A percentile compares a stretch with the other conserved stretches of the same genome.
phyloP scores from a whole-genome alignment of 2,329 filamentous ascomycete genomes.

The Onygenales sp. region DNA sequence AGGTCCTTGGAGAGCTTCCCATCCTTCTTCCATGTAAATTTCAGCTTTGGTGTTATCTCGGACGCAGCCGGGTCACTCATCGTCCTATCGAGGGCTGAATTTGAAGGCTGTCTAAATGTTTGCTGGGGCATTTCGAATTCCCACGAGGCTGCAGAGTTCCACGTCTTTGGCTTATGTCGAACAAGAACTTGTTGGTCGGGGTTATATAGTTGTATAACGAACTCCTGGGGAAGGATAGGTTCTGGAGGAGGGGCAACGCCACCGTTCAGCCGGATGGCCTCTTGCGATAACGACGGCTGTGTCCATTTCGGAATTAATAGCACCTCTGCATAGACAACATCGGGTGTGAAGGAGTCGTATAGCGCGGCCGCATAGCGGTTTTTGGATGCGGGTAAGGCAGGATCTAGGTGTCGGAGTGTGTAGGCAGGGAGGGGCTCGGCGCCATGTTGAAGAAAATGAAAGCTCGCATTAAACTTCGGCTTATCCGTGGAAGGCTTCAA shows the following conservation, averaged over 20 bases:
- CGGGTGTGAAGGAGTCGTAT: slow-evolving; percentile 69
- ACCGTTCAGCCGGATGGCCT: slow-evolving; percentile 63
- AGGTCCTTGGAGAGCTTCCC: slow-evolving; percentile 78
- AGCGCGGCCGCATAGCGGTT: slow-evolving; percentile 83
- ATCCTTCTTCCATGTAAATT: slow-evolving; percentile 85
- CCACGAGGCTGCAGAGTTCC: slow-evolving; percentile 73
- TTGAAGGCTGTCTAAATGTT: slow-evolving; percentile 71
- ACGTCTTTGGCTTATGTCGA: slow-evolving; percentile 59
- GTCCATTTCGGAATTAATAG: slow-evolving; percentile 77
- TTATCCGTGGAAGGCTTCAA: slow-evolving; percentile 44
- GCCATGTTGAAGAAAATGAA: slow-evolving; percentile 56
- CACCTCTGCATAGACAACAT: slow-evolving; percentile 80
- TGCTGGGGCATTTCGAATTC: slow-evolving; percentile 87
- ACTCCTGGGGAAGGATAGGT: slow-evolving; percentile 66
- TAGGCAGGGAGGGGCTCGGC: slow-evolving; percentile 73
- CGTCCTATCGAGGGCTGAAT: slow-evolving; percentile 66
- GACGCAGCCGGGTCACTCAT: slow-evolving; percentile 50
- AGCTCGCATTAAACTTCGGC: slow-evolving; percentile 28
- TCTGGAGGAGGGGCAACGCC: slow-evolving; percentile 56
- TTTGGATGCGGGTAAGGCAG: slow-evolving; percentile 56
- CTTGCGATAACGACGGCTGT: slow-evolving; percentile 69
- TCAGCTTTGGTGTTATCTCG: slow-evolving; percentile 58
- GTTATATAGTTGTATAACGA: slow-evolving; percentile 85
- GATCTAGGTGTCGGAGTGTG: slow-evolving; percentile 66
- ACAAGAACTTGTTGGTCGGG: slow-evolving; percentile 75